Evolutionary conservation across 441 rosid species (phyloP).

Genomic region (Pelargonium exstipulatum): DNA sequence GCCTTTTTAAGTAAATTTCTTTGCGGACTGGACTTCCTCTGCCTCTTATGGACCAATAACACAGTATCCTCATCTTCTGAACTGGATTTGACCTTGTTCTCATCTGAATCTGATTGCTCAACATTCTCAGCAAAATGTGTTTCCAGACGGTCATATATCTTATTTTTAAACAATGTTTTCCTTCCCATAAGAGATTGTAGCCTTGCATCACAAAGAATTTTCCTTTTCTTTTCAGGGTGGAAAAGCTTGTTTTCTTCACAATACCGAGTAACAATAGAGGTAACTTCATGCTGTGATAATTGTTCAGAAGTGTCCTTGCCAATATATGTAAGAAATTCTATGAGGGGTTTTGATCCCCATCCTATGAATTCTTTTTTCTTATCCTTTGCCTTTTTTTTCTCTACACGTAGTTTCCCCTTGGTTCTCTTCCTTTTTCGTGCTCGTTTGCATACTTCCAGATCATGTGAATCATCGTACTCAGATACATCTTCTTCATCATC

Average conservation of each 20-base stretch:
- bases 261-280: constrained; percentile 29
- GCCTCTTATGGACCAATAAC: constrained; percentile 15
- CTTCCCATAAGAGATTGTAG: constrained; percentile 35
- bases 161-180: constrained; percentile 31
- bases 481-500: not conserved
- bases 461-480: constrained; percentile 23
- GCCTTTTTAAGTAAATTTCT: constrained; percentile 23
- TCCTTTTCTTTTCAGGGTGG: constrained; percentile 37
- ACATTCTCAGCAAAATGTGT: constrained; percentile 39
- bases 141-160: constrained; percentile 34
- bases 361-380: constrained; percentile 32
- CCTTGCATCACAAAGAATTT: constrained; percentile 38
- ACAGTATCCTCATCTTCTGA: constrained; percentile 19
- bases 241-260: constrained; percentile 36
- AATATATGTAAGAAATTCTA: constrained; percentile 35
- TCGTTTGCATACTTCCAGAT: constrained; percentile 14
- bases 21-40: constrained; percentile 13
- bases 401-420: constrained; percentile 6
- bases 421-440: constrained; percentile 26
- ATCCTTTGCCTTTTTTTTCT: constrained; percentile 11
- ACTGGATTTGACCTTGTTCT: constrained; percentile 23
- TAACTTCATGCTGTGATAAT: constrained; percentile 32
- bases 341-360: constrained; percentile 43
- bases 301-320: constrained; percentile 34
- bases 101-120: constrained; percentile 21